Evolutionary conservation across 176 grass and related monocot species (phyloP).

Genomic region (Dactylis glomerata): DNA sequence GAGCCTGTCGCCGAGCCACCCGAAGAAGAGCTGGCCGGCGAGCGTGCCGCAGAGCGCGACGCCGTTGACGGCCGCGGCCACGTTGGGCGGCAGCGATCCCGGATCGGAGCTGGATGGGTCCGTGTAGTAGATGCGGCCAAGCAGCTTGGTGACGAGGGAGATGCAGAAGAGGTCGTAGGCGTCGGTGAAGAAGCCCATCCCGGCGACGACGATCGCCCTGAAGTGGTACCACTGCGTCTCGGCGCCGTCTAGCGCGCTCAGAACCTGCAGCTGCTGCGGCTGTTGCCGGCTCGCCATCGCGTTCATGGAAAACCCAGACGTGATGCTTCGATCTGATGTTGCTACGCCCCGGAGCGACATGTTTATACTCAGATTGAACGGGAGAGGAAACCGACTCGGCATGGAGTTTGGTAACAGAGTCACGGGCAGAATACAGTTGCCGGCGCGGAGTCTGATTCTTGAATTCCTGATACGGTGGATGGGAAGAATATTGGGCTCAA

Average conservation of each 20-base stretch:
- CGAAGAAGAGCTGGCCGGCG: slow-evolving; percentile 73
- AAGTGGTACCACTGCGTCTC: slow-evolving; percentile 85
- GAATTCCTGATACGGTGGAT: too few relatives aligned
- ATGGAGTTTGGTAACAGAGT: too few relatives aligned
- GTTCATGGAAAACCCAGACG: too few relatives aligned
- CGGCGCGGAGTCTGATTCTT: too few relatives aligned
- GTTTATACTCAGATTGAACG: too few relatives aligned
- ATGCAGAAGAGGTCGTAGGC: slow-evolving; percentile 81
- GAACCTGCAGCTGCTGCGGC: too few relatives aligned
- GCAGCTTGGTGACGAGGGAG: slow-evolving; percentile 53
- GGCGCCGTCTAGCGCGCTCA: slow-evolving; percentile 46
- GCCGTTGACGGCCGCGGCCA: slow-evolving; percentile 41
- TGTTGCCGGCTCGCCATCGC: too few relatives aligned
- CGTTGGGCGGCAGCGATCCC: neutral
- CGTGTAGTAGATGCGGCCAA: slow-evolving; percentile 81
- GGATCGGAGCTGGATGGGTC: slow-evolving; percentile 28
- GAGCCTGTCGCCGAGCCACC: slow-evolving; percentile 72
- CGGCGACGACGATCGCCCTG: slow-evolving; percentile 69
- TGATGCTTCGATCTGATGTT: too few relatives aligned
- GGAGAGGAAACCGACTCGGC: too few relatives aligned
- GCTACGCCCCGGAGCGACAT: too few relatives aligned
- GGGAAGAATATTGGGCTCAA: too few relatives aligned
- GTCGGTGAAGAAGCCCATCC: slow-evolving; percentile 89
- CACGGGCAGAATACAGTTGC: too few relatives aligned
- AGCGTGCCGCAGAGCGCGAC: slow-evolving; percentile 78